Percentiles rank a stretch among this genome's conserved stretches.
Conservation (phyloP, 1,284 basidiomycete species). For the Ustilago bromivora region DNA sequence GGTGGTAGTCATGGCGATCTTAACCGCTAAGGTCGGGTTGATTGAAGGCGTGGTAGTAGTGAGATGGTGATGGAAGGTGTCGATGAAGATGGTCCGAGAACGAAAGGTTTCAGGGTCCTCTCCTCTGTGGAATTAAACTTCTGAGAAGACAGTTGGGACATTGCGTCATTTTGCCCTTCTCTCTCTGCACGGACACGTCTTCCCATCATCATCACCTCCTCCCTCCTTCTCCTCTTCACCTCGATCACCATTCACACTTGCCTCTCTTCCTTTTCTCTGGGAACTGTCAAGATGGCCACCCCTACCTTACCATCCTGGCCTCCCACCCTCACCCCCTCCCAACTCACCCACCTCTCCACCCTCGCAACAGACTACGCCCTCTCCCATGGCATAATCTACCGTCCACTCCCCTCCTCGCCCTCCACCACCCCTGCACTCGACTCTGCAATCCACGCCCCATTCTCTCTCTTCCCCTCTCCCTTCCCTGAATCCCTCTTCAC, state of each 20-base stretch:
- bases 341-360: conserved; percentile 76
- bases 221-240: conserved; percentile 13
- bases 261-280: not conserved
- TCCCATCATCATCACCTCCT: conserved; percentile 4
- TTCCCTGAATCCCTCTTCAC: conserved; percentile 82
- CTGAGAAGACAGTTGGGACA: conserved; percentile 12
- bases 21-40: not conserved
- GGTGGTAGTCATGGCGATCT: not conserved
- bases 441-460: conserved; percentile 86
- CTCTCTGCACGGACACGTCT: not conserved
- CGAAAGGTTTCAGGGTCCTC: conserved; percentile 33
- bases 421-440: conserved; percentile 67
- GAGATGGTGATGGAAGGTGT: not conserved
- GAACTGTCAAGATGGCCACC: conserved; percentile 14
- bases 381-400: conserved; percentile 84
- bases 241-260: not conserved
- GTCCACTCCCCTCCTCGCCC: conserved; percentile 74
- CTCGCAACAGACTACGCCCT: conserved; percentile 86
- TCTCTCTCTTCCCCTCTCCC: conserved; percentile 87
- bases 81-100: conserved; percentile 1
- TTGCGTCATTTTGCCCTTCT: conserved; percentile 30
- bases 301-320: conserved; percentile 75
- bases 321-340: conserved; percentile 75
- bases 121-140: conserved; percentile 29
- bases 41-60: not conserved